Evolutionary conservation across 345 rosid genomes (phyloP).

Genomic region (Cardamine occulta): DNA sequence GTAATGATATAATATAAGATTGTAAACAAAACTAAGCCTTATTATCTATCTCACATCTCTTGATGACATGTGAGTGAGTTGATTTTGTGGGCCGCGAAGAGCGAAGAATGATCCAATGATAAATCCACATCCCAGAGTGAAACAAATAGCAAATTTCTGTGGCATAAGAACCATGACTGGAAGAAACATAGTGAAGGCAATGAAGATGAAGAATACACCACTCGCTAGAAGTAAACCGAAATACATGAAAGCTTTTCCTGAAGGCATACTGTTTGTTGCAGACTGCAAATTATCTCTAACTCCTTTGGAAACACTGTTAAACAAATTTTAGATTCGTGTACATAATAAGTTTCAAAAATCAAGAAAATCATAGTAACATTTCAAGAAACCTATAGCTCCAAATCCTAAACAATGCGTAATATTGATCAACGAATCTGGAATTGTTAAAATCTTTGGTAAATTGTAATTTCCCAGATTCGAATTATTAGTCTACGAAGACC

Average conservation of each 20-base stretch:
- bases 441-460: background rate
- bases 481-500: background rate
- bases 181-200: conserved; percentile 85
- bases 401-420: background rate
- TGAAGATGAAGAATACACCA: conserved; percentile 74
- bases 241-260: conserved; percentile 75
- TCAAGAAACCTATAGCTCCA: background rate
- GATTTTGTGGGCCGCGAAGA: conserved; percentile 77
- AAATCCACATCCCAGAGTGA: conserved; percentile 76
- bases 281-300: conserved; percentile 77
- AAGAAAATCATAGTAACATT: background rate
- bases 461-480: background rate
- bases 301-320: conserved; percentile 68
- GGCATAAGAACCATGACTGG: conserved; percentile 87
- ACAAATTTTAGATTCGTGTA: background rate
- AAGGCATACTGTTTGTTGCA: conserved; percentile 74
- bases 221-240: conserved; percentile 73
- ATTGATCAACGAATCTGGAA: conserved; percentile 11
- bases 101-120: conserved; percentile 82
- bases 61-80: conserved; percentile 76
- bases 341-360: background rate
- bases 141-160: conserved; percentile 86
- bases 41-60: conserved; percentile 56
- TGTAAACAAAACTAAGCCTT: background rate
- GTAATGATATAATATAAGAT: background rate